Conservation (phyloP, 352 stramenopile species). For the Phytophthora pistaciae region DNA sequence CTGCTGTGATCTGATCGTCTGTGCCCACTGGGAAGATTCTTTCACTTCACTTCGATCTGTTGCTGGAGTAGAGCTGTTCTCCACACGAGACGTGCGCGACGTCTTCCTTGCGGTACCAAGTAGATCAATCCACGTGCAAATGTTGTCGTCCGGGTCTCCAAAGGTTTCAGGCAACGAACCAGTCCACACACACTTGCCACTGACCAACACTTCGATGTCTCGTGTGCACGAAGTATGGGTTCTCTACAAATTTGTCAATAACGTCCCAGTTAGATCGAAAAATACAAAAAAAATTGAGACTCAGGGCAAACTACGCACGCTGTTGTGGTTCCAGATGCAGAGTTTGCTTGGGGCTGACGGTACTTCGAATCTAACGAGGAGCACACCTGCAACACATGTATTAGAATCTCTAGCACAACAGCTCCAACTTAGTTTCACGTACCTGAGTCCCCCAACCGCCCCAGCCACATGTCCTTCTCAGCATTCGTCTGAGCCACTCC, state of each 20-base stretch:
- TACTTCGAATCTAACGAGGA: constrained; percentile 70
- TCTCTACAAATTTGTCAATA: constrained; percentile 29
- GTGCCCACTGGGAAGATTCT: constrained; percentile 1
- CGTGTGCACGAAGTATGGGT: constrained; percentile 55
- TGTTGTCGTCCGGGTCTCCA: constrained; percentile 70
- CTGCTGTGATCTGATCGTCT: constrained; percentile 4
- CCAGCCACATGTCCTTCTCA: constrained; percentile 86
- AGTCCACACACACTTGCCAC: constrained; percentile 73
- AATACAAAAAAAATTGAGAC: too few species aligned
- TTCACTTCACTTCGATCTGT: constrained; percentile 6
- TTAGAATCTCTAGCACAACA: background rate
- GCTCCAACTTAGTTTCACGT: background rate
- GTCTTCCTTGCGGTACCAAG: constrained; percentile 44
- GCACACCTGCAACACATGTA: constrained; percentile 36
- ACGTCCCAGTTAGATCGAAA: background rate
- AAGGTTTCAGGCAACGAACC: constrained; percentile 80
- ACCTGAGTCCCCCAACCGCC: constrained; percentile 66
- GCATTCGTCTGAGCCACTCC: constrained; percentile 64
- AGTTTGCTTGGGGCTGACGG: constrained; percentile 58
- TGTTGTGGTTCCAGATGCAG: constrained; percentile 88
- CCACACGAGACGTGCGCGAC: constrained; percentile 27
- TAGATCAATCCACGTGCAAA: constrained; percentile 78
- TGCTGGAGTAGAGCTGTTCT: constrained; percentile 3
- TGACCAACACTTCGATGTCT: constrained; percentile 75
- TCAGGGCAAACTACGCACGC: constrained; percentile 58